Conservation (phyloP, 2,329 filamentous ascomycete genomes). For the Acrodontium crateriforme region DNA sequence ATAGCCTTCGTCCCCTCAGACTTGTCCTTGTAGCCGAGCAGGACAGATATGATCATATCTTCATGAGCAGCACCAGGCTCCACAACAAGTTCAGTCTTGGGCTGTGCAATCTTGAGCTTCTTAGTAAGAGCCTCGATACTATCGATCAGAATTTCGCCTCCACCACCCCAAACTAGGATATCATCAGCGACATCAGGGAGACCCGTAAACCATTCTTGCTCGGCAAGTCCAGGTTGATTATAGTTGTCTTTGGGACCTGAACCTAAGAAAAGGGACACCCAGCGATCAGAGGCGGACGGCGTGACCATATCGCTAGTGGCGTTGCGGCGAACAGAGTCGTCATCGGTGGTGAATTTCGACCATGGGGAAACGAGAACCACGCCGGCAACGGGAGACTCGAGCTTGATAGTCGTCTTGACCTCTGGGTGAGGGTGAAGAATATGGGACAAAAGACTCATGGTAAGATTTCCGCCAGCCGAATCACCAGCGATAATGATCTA, state of each 20-base stretch:
- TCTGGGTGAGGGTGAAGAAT: constrained; percentile 43
- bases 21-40: constrained; percentile 27
- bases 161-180: constrained; percentile 41
- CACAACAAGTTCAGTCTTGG: constrained; percentile 22
- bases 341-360: constrained; percentile 37
- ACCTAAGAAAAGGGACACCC: constrained; percentile 37
- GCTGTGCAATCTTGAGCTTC: constrained; percentile 31
- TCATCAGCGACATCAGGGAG: constrained; percentile 31
- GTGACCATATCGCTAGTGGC: constrained; percentile 39
- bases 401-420: constrained; percentile 26
- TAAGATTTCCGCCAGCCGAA: constrained; percentile 40
- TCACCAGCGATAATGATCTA: constrained; percentile 38
- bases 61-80: constrained; percentile 26
- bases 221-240: constrained; percentile 37
- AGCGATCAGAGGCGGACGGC: constrained; percentile 26
- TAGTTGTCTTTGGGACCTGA: constrained; percentile 32
- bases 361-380: constrained; percentile 45
- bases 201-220: constrained; percentile 39
- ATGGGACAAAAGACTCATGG: constrained; percentile 34
- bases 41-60: constrained; percentile 28
- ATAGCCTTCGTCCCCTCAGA: constrained; percentile 23
- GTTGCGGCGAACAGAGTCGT: constrained; percentile 31
- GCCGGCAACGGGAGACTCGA: constrained; percentile 33
- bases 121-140: constrained; percentile 38
- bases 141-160: constrained; percentile 43